Base-by-base conservation (phyloP, 371 early-diverging fungal genomes). In the Dichotomocladium elegans region DNA sequence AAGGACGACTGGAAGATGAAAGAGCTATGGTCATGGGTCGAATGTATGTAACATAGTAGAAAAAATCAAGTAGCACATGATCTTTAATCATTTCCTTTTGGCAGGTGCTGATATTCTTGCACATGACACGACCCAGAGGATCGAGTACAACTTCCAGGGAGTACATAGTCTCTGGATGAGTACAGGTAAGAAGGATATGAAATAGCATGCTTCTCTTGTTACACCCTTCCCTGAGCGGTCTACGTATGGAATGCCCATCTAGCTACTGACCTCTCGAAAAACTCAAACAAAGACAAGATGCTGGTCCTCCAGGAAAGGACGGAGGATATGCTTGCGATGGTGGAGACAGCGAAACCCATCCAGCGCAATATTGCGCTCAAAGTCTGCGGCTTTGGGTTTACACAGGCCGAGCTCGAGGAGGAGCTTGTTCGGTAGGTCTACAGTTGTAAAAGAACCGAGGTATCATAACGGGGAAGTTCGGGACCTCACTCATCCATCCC, bases 21-120 rank as follows among this genome's bases (percentile, higher is more conserved):
- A 28, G 82, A 84, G 24, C 65, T 91, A 44, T 92, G 93, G 93
- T 68, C 69, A 6, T 93, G 91, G 91, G 75, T 92, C 53, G 57
- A 75, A 6, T 62, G 87, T 70, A 67, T 41, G 60, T 55, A 3
- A n/a, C 17, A 17, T 33, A 1, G 7, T 29, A 4, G n/a, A n/a
- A n/a, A n/a, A n/a, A n/a, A n/a, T n/a, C n/a, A n/a, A n/a, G n/a
- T n/a, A n/a, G n/a, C n/a, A n/a, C n/a, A n/a, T n/a, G n/a, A n/a
- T n/a, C n/a, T n/a, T n/a, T n/a, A n/a, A n/a, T n/a, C n/a, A n/a
- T n/a, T n/a, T n/a, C n/a, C 29, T 26, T 6, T 21, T 24, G 19
- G 47, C 65, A 55, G 77, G 75, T 27, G 83, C 85, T 12, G 85
- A 82, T 45, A 64, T 73, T 21, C 77, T 84, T 47, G 64, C 85